Base-by-base conservation (phyloP, 2,329 filamentous ascomycete species). In the Aotearoamyces nothofagi region DNA sequence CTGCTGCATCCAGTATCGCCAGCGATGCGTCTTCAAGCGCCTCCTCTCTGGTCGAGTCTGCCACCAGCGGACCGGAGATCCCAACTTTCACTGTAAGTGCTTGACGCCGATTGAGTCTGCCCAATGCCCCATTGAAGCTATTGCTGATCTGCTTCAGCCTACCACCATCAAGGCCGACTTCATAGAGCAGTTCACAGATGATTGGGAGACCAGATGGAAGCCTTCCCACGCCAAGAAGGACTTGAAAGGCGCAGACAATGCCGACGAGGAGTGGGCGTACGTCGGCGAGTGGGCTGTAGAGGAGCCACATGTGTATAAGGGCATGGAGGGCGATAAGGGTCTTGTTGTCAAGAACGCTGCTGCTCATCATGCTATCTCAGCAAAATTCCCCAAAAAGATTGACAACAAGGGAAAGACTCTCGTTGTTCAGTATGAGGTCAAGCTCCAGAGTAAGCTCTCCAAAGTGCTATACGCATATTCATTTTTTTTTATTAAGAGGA, bases 361-460 rank as follows among this genome's bases (percentile, higher is more conserved):
- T 43, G 90, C 90, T 47, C 90, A 98, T 63, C 90, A 98, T 61
- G 90, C 90, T 64, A 98, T 98, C 57, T 98, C 90, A 27, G 83
- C 90, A 62, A 96, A 96, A 61, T 96, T 98, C 66, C 75, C 80
- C 54, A 84, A 92, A 69, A 78, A 81, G 60, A 80, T 98, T 51
- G 79, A 94, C 61, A 90, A 92, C 72, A 96, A 87, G 73, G 84
- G 70, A 61, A 92, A 98, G 68, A 80, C 83, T 35, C 71, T 98
- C 29, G 90, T 98, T 44, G 83, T 98, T 30, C 90, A 98, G 61
- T 98, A 98, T 54, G 90, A 98, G 58, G 90, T 96, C 53, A 98
- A 98, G 73, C 80, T 94, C 41, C 90, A 98, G 63, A 83, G 82
- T 92, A 68, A 60, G 79, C n/a, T 67, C 28, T 38, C 33, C 11